Evolutionary conservation across 768 basidiomycete species (phyloP), one percentile per base, ranked within the genome.

Genomic region (Leccinum pellstonianum): DNA sequence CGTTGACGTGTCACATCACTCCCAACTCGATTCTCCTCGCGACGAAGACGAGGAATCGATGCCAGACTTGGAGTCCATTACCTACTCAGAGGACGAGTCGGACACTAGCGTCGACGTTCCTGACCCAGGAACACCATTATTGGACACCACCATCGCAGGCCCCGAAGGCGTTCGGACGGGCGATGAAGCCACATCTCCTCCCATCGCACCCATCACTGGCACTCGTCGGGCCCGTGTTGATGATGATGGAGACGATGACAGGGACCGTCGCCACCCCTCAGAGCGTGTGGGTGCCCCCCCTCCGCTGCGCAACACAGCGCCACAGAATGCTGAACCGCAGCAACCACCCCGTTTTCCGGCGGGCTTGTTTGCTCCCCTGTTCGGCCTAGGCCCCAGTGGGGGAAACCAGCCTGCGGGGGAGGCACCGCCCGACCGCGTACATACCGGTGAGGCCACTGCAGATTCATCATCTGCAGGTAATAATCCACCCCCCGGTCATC

Each of bases 211-310:
- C 17, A 68, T 71, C 17, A 50, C 69, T 5, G 67, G 75, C 14
- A 78, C 69, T 52, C 74, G 86, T 47, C 85, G 86, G 23, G 77
- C 81, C 17, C 74, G 86, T 47, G 84, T 86, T 3, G 85, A 87
- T 2, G 82, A 85, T 56, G 86, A 87, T 57, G 78, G 79, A 6
- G 86, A 88, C 62, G 79, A 80, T 7, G 84, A 84, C 12, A 74
- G 86, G 41, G 84, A 88, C 66, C 79, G 81, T 57, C 79, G 87
- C 57, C 86, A 87, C 66, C 86, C 87, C 17, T 85, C 84, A 21
- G 81, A 87, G 69, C 83, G 87, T 53, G 71, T 76, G 55, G 56
- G 74, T 76, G 74, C 68, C 49, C 70, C 65, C 52, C 54, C 68
- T 46, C 65, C 65, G 21, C 64, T 9, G 37, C 66, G 52, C 25